Evolutionary conservation across 345 rosid genomes (phyloP).

Genomic region (Eucalyptus erythrocorys): DNA sequence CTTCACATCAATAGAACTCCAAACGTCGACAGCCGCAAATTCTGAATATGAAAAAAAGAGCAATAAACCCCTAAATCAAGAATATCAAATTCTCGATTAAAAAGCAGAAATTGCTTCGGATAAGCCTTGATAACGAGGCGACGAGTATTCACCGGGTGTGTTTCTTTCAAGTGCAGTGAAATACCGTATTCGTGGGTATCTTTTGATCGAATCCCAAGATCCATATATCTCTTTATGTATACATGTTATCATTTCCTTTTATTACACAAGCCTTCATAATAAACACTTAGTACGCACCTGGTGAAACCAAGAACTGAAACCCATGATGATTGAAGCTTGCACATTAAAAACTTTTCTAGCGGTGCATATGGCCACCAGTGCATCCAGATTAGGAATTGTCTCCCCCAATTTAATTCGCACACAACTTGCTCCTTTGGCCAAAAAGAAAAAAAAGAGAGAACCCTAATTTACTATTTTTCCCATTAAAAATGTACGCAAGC

Average conservation of each 20-base stretch:
- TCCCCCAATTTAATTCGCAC: background rate
- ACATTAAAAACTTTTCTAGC: background rate
- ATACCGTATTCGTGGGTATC: background rate
- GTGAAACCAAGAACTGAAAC: background rate
- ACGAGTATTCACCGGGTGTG: background rate
- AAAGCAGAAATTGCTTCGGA: background rate
- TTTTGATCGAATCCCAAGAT: background rate
- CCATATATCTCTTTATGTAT: background rate
- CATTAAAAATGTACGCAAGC: background rate
- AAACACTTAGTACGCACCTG: background rate
- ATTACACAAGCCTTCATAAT: background rate
- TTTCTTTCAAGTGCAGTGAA: background rate
- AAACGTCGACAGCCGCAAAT: too few species aligned
- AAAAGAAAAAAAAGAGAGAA: background rate
- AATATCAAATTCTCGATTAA: background rate
- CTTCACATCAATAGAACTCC: too few species aligned
- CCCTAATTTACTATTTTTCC: background rate
- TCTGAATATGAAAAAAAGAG: background rate
- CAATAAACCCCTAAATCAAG: background rate
- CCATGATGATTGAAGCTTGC: background rate
- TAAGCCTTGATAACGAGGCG: background rate
- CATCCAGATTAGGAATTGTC: background rate
- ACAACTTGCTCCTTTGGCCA: background rate
- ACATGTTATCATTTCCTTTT: background rate
- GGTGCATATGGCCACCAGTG: background rate